Evolutionary conservation across 441 rosid genomes (phyloP), one percentile per base, ranked within the genome.

Genomic region (Hura crepitans): DNA sequence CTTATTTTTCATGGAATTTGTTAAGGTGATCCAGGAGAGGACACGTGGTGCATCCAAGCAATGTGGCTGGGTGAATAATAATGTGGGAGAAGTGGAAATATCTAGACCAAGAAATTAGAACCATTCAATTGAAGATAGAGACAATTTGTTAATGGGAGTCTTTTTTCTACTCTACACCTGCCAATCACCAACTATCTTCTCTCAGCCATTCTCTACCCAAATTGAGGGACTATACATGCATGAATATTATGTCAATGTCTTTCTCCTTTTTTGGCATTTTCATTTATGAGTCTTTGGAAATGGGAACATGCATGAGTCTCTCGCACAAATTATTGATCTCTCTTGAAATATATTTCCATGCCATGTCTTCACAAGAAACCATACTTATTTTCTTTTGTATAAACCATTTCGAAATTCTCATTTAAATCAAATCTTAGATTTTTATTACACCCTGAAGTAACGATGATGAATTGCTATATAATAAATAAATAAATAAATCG

Each of bases 221-320:
- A 53, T 47, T 23, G 17, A 30, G 45, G 37, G 74, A 28, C 57
- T n/a, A n/a, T n/a, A 69, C 49, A 67, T 75, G 77, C 74, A 75
- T 75, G 68, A 65, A 65, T 4, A 33, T 11, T 17, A 60, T 22
- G 22, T 20, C 9, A 20, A 49, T 68, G 64, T 31, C 77, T 64
- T 6, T 43, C 13, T 13, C 10, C 2, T 5, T 51, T 51, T 2
- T 50, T n/a, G n/a, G 6, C 20, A n/a, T n/a, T 2, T 5, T n/a
- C 20, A 0, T 10, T 54, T 28, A 12, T 54, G 0, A 23, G 46
- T 35, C 27, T 66, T 1, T 51, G 47, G 5, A 14, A 55, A 43
- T 49, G 46, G 46, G 22, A 51, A 43, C 75, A 66, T 56, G 50
- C 49, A 76, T 61, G 49, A 47, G 51, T 49, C 13, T 33, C 37